Conservation (phyloP, 208 protist species). For the Leishmania braziliensis region DNA sequence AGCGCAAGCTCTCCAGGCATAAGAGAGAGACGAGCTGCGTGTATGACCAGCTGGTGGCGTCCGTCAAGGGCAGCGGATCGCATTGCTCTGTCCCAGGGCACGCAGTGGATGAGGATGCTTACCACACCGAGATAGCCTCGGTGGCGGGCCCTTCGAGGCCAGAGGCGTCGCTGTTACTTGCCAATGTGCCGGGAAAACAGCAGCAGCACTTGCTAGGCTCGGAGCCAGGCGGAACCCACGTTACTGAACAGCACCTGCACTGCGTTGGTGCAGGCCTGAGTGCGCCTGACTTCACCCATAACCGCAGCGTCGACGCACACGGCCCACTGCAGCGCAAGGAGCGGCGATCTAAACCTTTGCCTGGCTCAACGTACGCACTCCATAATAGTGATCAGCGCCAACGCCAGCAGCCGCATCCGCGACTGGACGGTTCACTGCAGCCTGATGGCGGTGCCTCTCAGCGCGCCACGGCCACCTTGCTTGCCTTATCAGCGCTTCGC, state of each 20-base stretch:
- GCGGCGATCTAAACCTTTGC: conserved; percentile 29
- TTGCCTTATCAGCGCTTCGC: conserved; percentile 28
- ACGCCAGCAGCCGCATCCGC: neutral
- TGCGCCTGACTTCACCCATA: neutral
- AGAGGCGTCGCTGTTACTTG: neutral
- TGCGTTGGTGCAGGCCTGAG: neutral
- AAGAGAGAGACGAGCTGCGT: conserved; percentile 9
- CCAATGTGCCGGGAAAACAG: neutral
- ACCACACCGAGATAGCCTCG: neutral
- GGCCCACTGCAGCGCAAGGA: conserved; percentile 29
- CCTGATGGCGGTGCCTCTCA: conserved; percentile 11
- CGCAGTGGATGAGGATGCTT: neutral
- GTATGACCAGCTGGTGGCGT: neutral
- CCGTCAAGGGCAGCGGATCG: conserved; percentile 4
- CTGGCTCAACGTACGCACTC: neutral
- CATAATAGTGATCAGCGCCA: neutral
- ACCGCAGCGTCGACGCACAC: conserved; percentile 4
- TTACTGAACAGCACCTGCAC: neutral
- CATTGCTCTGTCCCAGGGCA: conserved; percentile 4
- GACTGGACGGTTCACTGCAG: conserved; percentile 1
- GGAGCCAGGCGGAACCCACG: neutral
- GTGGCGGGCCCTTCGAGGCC: neutral
- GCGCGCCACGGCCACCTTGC: conserved; percentile 18
- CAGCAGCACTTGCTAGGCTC: conserved; percentile 1
- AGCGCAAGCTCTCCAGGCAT: conserved; percentile 22